These are phyloP conservation scores for Sextonia rubra DNA, from an alignment of 164 flowering plant genomes.

Conservation along the genomic window DNA sequence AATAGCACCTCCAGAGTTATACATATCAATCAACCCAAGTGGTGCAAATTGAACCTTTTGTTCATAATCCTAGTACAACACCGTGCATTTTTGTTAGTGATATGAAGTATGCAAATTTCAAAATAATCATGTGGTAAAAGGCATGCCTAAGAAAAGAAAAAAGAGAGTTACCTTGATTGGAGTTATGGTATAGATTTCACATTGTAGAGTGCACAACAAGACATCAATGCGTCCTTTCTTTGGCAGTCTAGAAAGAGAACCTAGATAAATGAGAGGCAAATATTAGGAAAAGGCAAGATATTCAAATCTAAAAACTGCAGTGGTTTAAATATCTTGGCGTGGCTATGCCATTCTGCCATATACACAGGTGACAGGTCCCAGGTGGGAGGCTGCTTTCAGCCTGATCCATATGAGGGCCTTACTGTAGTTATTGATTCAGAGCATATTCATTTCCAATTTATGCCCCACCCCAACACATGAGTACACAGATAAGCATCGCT, in stretches of 20 bases:
- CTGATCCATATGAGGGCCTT: no score
- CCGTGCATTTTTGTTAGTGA: neutral
- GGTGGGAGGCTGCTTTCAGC: no score
- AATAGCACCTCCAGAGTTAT: constrained; percentile 70
- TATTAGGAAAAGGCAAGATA: neutral
- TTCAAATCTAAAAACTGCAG: no score
- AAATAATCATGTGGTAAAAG: neutral
- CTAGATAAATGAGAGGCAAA: constrained; percentile 22
- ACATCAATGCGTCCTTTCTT: constrained; percentile 36
- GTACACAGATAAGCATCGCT: no score
- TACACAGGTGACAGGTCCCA: no score
- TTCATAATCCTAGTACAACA: constrained; percentile 37
- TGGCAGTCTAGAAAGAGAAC: constrained; percentile 32
- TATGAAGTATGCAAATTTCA: neutral
- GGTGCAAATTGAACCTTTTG: constrained; percentile 51
- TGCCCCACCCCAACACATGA: no score
- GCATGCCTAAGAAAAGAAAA: neutral
- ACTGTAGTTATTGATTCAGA: no score
- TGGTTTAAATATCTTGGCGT: no score
- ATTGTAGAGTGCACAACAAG: constrained; percentile 31
- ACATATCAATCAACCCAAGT: constrained; percentile 69
- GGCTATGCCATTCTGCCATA: no score
- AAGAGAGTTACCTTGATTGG: constrained; percentile 44
- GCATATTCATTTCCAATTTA: no score
- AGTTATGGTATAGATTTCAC: constrained; percentile 47